These are phyloP conservation scores for Arthrobotrys sphaeroides DNA, from an alignment of 2,329 filamentous ascomycete genomes.

Conservation along the genomic window DNA sequence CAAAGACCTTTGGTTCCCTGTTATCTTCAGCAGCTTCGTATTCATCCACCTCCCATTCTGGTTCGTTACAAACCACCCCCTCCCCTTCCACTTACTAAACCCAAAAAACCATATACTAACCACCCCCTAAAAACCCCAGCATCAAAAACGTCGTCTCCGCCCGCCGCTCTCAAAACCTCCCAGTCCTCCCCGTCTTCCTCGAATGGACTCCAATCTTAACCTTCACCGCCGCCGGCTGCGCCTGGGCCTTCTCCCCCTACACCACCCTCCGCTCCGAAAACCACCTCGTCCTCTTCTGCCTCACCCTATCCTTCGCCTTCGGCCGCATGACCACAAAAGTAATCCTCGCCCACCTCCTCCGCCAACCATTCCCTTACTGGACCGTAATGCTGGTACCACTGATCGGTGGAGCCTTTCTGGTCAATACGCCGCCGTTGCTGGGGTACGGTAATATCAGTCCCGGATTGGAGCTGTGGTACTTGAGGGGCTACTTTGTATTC, in stretches of 20 bases:
- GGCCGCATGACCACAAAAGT: slow-evolving; percentile 99
- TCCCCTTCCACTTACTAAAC: not conserved
- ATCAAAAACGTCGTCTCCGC: slow-evolving; percentile 84
- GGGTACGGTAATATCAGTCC: slow-evolving; percentile 74
- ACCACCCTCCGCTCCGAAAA: slow-evolving; percentile 83
- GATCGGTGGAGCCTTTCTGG: slow-evolving; percentile 81
- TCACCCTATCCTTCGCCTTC: slow-evolving; percentile 96
- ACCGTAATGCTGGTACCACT: slow-evolving; percentile 89
- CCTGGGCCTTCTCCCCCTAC: slow-evolving; percentile 90
- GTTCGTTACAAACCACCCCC: slow-evolving; percentile 16
- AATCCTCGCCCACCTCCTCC: slow-evolving; percentile 92
- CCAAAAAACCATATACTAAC: not conserved
- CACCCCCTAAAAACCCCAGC: slow-evolving; percentile 54
- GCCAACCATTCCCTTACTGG: slow-evolving; percentile 96
- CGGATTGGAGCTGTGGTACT: slow-evolving; percentile 77
- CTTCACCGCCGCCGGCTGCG: slow-evolving; percentile 76
- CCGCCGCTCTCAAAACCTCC: slow-evolving; percentile 75
- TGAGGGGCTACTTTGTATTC: slow-evolving; percentile 85
- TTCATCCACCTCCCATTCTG: slow-evolving; percentile 86
- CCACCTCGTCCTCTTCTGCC: slow-evolving; percentile 87
- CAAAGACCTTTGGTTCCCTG: slow-evolving; percentile 84
- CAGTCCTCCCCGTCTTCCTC: slow-evolving; percentile 82
- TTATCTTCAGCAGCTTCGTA: slow-evolving; percentile 73
- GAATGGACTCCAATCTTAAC: slow-evolving; percentile 93
- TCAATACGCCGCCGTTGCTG: slow-evolving; percentile 77